Base-by-base conservation (phyloP, 2,329 filamentous ascomycete genomes). In the Alternaria sp. region DNA sequence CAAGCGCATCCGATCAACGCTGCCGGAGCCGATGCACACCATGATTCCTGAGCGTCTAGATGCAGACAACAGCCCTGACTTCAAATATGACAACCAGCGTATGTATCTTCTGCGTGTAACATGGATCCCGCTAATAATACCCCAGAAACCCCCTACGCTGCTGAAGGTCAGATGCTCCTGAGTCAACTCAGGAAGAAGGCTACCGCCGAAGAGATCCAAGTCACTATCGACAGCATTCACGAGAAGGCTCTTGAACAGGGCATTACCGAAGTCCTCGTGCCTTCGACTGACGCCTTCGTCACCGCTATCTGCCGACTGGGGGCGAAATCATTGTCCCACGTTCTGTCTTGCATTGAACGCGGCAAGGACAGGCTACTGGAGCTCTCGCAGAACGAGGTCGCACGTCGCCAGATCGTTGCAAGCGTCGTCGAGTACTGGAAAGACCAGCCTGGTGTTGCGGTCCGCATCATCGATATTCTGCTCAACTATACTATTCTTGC, bases 401-500 rank as follows among this genome's bases (percentile, higher is more conserved):
- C 93, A 1, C 89, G 93, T 44, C 87, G 89, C 45, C 96, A 99
- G 80, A 97, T 99, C 74, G 92, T 98, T 71, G 88, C 90, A 6
- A 92, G 92, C 5, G 93, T 98, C 43, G 92, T 97, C 84, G 86
- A 90, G 44, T 99, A 97, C 83, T 99, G 96, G 96, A 87, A 88
- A 50, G 90, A 95, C 30, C 95, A 99, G 73, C 93, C 95, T 0
- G 96, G 96, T 63, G 90, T 96, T 46, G 96, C 93, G 4, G 88
- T 98, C 70, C 92, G 92, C 71, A 97, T 99, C 72, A 87, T 98
- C 62, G 95, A 98, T 84, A 98, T 98, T 81, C 87, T 99, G 6
- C 90, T 99, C 71, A 99, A 98, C 82, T 99, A 97, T 83, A 94
- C 92, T 13, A 97, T 99, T 72, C 86, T 99, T 36, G 93, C 91